Base-by-base conservation (phyloP, 306 rosid genomes). In the Pachyrhizus erosus region DNA sequence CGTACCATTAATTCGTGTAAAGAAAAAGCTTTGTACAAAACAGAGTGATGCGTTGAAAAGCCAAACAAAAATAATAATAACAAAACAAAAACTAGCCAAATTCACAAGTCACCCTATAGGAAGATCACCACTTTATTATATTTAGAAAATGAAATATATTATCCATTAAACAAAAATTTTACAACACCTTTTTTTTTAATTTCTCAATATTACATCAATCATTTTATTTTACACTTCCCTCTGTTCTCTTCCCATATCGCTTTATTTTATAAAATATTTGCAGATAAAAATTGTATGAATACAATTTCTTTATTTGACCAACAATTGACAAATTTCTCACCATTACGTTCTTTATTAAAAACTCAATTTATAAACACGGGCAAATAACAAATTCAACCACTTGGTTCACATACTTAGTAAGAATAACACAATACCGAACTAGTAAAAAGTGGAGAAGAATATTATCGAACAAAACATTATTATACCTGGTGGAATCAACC, bases 401-500 rank as follows among this genome's bases (percentile, higher is more conserved):
- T 4, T 5, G 9, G 69, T 39, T 42, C 51, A 13, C 3, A 1
- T 13, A 57, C 27, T 18, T 42, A 18, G 2, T 5, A 12, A 11
- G 10, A 20, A 66, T 18, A 14, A 78, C 13, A 40, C 0, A 69
- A 40, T 6, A 57, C 18, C 0, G 2, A 79, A 18, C 10, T 42
- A 40, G 42, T 12, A 54, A 61, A 83, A 34, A 13, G 1, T 23
- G 29, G 27, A 80, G 37, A 70, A 21, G n/a, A 69, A 45, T 33
- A 73, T 66, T 45, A 26, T 65, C 31, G 60, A 67, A 85, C 34
- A 58, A 62, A 65, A 51, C 23, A 51, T 3, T 52, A 21, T 4
- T 77, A 92, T 85, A 96, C 99, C 99, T 93, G 73, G 80, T 4
- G 70, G 84, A 81, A 78, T 87, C 90, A 82, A 87, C 51, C 80